Conservation (phyloP, 2,329 filamentous ascomycete genomes). For the Fusarium buharicum region DNA sequence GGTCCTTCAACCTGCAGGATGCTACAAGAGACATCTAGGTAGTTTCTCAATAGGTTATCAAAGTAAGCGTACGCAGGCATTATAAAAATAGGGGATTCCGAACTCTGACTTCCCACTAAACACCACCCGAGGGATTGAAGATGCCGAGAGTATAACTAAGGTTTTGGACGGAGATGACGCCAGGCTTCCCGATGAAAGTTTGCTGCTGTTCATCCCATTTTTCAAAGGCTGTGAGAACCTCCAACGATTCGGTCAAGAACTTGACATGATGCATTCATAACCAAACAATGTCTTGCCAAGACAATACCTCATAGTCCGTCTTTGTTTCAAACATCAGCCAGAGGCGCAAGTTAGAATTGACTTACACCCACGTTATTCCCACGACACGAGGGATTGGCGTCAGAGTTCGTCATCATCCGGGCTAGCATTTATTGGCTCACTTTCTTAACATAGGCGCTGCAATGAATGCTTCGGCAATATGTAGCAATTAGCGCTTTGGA, state of each 20-base stretch:
- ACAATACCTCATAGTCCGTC: neutral
- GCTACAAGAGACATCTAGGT: no score
- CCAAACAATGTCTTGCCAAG: neutral
- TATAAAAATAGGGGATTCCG: constrained; percentile 2
- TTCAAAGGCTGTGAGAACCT: neutral
- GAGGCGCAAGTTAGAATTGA: neutral
- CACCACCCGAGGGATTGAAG: neutral
- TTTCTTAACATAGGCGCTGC: constrained; percentile 11
- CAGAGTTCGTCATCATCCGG: constrained; percentile 30
- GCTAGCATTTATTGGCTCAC: constrained; percentile 21
- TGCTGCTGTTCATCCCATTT: constrained; percentile 4
- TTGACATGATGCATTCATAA: constrained; percentile 3
- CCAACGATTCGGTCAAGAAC: neutral
- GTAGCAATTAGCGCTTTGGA: constrained; percentile 10
- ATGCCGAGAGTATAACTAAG: neutral
- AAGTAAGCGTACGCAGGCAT: no score
- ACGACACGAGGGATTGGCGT: constrained; percentile 21
- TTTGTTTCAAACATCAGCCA: neutral
- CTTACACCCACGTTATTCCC: constrained; percentile 16
- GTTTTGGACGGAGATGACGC: constrained; percentile 13
- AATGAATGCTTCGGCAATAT: neutral
- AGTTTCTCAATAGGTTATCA: no score
- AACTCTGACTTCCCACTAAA: constrained; percentile 7
- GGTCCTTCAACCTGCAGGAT: no score
- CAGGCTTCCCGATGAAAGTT: constrained; percentile 6